These are phyloP conservation scores for Simmondsia chinensis DNA, from an alignment of 148 eudicot species.

Conservation along the genomic window DNA sequence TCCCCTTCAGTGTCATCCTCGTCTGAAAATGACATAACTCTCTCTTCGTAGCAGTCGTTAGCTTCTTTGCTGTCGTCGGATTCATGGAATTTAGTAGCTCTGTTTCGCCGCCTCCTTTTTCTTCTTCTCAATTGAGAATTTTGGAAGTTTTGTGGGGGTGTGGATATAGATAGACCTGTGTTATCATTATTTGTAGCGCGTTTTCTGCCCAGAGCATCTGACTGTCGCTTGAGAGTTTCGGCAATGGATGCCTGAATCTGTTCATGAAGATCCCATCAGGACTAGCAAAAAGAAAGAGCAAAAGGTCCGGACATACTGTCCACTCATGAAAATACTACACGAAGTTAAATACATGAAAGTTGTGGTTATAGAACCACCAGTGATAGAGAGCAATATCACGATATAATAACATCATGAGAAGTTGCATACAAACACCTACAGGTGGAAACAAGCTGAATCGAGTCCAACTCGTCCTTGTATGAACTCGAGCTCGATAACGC, in stretches of 20 bases:
- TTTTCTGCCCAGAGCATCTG: conserved; percentile 39
- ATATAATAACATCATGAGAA: too few relatives aligned
- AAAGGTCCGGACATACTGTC: neutral
- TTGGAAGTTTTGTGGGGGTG: conserved; percentile 13
- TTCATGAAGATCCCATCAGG: neutral
- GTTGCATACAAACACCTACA: too few relatives aligned
- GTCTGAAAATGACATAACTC: conserved; percentile 21
- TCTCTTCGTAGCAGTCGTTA: conserved; percentile 18
- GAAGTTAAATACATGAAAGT: neutral
- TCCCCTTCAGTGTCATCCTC: conserved; percentile 23
- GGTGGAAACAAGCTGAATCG: too few relatives aligned
- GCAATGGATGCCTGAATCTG: conserved; percentile 52
- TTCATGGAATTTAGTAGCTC: conserved; percentile 15
- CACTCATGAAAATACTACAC: neutral
- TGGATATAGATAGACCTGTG: conserved; percentile 14
- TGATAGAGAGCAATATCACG: too few relatives aligned
- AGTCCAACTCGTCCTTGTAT: too few relatives aligned
- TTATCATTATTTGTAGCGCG: conserved; percentile 20
- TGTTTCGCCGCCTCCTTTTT: conserved; percentile 18
- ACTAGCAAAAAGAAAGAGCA: neutral
- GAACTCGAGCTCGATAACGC: too few relatives aligned
- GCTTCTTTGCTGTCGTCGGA: conserved; percentile 29
- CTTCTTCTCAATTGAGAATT: conserved; percentile 25
- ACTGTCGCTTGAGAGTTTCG: conserved; percentile 34
- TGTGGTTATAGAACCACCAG: too few relatives aligned